Conservation (phyloP, 306 rosid species). For the Cicer arietinum region DNA sequence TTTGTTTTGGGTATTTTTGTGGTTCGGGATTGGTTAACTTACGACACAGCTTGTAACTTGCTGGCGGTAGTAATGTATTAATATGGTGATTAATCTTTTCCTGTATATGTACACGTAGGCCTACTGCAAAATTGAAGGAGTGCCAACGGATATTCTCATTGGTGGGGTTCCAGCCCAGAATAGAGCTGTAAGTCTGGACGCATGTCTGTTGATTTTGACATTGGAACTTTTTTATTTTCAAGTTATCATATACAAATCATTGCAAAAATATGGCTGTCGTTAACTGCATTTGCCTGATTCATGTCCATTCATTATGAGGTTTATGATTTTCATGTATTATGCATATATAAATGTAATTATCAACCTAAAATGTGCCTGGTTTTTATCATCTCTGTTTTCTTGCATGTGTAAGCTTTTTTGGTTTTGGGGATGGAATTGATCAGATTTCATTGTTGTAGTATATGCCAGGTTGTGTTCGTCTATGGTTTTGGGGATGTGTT, state of each 20-base stretch:
- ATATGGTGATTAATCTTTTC: constrained; percentile 16
- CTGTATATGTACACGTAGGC: constrained; percentile 56
- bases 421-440: neutral
- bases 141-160: constrained; percentile 73
- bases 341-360: neutral
- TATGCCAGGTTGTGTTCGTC: neutral
- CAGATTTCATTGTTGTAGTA: neutral
- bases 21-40: neutral
- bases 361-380: neutral
- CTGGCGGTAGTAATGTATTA: constrained; percentile 28
- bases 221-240: constrained; percentile 1
- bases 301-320: neutral
- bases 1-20: neutral
- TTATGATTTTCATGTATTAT: constrained; percentile 6
- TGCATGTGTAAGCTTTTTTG: neutral
- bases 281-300: neutral
- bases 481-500: neutral
- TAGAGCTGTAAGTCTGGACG: constrained; percentile 85
- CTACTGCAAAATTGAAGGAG: constrained; percentile 85
- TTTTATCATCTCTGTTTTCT: constrained; percentile 4
- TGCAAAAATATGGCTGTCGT: neutral
- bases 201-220: neutral
- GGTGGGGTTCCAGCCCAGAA: constrained; percentile 76
- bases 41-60: neutral
- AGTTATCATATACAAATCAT: constrained; percentile 17